Percentiles rank a stretch among this genome's conserved stretches.
These are phyloP conservation scores for Plasmopara viticola DNA, from an alignment of 352 stramenopile species.

Conservation along the genomic window DNA sequence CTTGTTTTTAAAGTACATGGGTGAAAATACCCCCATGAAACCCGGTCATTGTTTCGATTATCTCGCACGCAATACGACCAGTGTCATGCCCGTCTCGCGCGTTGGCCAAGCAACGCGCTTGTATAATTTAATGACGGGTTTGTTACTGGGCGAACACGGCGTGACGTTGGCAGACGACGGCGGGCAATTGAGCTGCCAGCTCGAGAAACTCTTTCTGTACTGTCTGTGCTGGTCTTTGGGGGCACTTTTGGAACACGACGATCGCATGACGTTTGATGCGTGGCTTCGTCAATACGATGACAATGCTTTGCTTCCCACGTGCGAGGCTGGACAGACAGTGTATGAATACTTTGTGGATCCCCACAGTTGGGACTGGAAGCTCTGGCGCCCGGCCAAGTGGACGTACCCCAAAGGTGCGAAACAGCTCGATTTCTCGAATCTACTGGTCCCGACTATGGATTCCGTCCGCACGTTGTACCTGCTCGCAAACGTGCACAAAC, in stretches of 20 bases:
- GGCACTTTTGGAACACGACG: constrained; percentile 93
- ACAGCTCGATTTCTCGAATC: constrained; percentile 94
- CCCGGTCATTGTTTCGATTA: constrained; percentile 95
- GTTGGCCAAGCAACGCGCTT: constrained; percentile 78
- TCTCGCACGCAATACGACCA: constrained; percentile 89
- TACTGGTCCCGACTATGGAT: constrained; percentile 98
- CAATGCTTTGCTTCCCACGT: constrained; percentile 88
- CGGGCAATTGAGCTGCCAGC: constrained; percentile 58
- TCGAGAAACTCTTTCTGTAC: constrained; percentile 97
- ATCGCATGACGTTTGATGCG: constrained; percentile 93
- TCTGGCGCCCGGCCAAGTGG: constrained; percentile 94
- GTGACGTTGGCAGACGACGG: constrained; percentile 62
- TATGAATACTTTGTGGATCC: constrained; percentile 94
- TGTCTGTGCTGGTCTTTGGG: constrained; percentile 95
- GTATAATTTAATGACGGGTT: constrained; percentile 87
- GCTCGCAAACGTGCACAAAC: constrained; percentile 90
- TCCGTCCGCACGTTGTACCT: constrained; percentile 93
- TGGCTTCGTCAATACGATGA: constrained; percentile 93
- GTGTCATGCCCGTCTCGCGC: constrained; percentile 92
- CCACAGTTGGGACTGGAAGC: constrained; percentile 91
- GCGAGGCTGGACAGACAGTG: constrained; percentile 80
- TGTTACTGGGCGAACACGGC: constrained; percentile 83
- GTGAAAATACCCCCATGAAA: constrained; percentile 90
- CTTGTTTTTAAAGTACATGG: constrained; percentile 96
- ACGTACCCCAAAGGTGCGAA: constrained; percentile 92